Conservation (phyloP, 1,139 yeast genomes). For the Suhomyces bokatorum region DNA sequence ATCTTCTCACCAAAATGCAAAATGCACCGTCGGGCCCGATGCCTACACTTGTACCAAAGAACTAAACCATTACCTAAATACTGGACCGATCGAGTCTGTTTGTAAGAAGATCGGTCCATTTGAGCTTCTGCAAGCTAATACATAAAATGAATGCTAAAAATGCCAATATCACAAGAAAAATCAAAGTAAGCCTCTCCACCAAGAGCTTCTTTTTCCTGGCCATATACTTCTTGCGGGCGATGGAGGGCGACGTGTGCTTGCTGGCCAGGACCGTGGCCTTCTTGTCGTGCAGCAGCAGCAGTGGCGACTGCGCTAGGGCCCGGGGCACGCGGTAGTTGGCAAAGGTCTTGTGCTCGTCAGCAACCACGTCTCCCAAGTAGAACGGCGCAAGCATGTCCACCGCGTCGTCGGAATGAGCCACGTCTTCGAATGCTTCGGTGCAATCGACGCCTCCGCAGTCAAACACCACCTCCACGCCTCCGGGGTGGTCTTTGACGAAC, state of each 20-base stretch:
- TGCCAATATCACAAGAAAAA: constrained; percentile 25
- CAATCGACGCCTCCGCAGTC: constrained; percentile 79
- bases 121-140: constrained; percentile 31
- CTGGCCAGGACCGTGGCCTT: not conserved
- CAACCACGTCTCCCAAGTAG: constrained; percentile 34
- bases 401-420: constrained; percentile 50
- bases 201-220: constrained; percentile 8
- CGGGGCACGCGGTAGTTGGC: constrained; percentile 13
- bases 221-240: not conserved
- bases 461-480: constrained; percentile 65
- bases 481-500: constrained; percentile 59
- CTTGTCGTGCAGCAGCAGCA: not conserved
- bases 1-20: too few species aligned
- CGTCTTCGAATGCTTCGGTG: constrained; percentile 57
- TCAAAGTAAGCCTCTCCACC: constrained; percentile 23
- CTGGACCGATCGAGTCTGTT: not conserved
- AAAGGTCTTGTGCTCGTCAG: constrained; percentile 20
- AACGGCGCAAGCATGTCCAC: constrained; percentile 41
- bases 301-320: not conserved
- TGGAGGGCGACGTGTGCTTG: not conserved
- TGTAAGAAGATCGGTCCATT: constrained; percentile 24
- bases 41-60: not conserved
- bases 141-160: constrained; percentile 29
- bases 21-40: too few species aligned
- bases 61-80: constrained; percentile 1